A percentile compares a stretch with the other conserved stretches of the same genome.
phyloP scores from a whole-genome alignment of 345 rosid species.

The Salix arbutifolia region DNA sequence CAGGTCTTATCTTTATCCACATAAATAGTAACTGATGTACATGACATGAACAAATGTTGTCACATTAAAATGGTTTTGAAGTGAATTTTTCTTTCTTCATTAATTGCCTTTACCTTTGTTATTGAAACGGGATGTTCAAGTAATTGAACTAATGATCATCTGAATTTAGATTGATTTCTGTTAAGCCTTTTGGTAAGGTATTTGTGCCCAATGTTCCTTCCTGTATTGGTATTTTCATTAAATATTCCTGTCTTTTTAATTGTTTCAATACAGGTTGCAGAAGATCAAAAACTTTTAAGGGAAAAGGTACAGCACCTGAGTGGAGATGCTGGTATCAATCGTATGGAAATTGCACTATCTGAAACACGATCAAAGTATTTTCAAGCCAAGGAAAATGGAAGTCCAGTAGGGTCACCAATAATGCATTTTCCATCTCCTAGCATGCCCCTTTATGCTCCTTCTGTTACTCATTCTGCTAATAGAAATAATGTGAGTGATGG shows the following conservation, averaged over 20 bases:
- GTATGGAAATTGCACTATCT: slow-evolving; percentile 73
- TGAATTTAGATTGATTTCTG: not conserved
- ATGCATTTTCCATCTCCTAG: slow-evolving; percentile 30
- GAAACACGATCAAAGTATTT: slow-evolving; percentile 65
- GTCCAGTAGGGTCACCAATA: slow-evolving; percentile 53
- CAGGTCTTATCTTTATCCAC: slow-evolving; percentile 45
- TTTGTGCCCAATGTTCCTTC: not conserved
- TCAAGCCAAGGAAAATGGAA: slow-evolving; percentile 51
- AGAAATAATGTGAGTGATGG: slow-evolving; percentile 20
- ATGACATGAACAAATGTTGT: not conserved
- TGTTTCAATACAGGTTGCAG: slow-evolving; percentile 49
- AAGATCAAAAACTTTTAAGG: slow-evolving; percentile 74
- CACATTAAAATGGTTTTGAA: not conserved
- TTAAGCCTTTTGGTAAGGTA: not conserved
- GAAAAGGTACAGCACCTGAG: slow-evolving; percentile 74
- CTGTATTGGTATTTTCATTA: not conserved
- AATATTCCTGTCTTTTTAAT: not conserved
- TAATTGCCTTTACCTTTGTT: not conserved
- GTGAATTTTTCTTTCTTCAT: not conserved
- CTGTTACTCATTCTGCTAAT: slow-evolving; percentile 27
- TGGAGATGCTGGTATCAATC: slow-evolving; percentile 71
- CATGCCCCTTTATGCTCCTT: slow-evolving; percentile 22
- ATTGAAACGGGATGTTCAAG: not conserved
- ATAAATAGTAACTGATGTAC: not conserved
- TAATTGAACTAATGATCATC: not conserved